Percentiles rank a stretch among this genome's conserved stretches.
phyloP scores from a whole-genome alignment of 441 rosid species.

The Geranium incanum region DNA sequence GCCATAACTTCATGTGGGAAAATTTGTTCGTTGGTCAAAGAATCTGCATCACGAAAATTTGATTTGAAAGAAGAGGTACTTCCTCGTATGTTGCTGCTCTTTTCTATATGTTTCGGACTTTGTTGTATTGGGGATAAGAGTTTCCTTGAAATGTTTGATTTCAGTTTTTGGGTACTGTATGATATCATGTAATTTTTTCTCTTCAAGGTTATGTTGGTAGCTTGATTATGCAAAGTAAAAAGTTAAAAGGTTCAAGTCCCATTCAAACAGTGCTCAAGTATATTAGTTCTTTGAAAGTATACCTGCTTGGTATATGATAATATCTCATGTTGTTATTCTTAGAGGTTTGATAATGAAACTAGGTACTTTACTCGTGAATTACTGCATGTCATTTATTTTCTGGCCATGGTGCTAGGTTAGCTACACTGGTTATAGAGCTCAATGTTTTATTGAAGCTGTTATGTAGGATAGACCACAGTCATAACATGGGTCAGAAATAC shows the following conservation, averaged over 20 bases:
- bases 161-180: slow-evolving; percentile 10
- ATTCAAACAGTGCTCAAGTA: background rate
- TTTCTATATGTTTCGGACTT: slow-evolving; percentile 8
- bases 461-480: background rate
- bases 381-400: background rate
- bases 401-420: background rate
- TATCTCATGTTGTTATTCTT: background rate
- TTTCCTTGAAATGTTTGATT: slow-evolving; percentile 10
- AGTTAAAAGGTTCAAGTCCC: background rate
- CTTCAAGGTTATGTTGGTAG: slow-evolving; percentile 1
- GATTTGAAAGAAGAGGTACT: slow-evolving; percentile 92
- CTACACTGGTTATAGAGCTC: background rate
- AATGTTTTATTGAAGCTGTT: background rate
- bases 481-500: background rate
- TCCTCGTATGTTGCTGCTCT: slow-evolving; percentile 15
- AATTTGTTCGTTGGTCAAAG: slow-evolving; percentile 55
- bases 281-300: background rate
- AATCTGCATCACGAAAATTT: slow-evolving; percentile 64
- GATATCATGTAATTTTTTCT: slow-evolving; percentile 6
- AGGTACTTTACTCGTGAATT: slow-evolving; percentile 2
- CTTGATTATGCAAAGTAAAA: background rate
- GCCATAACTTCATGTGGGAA: slow-evolving; percentile 38
- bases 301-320: background rate
- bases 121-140: background rate
- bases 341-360: background rate